Evolutionary conservation across 768 basidiomycete genomes (phyloP), one percentile per base, ranked within the genome.

Genomic region (Porphyrellus cyaneotinctus): DNA sequence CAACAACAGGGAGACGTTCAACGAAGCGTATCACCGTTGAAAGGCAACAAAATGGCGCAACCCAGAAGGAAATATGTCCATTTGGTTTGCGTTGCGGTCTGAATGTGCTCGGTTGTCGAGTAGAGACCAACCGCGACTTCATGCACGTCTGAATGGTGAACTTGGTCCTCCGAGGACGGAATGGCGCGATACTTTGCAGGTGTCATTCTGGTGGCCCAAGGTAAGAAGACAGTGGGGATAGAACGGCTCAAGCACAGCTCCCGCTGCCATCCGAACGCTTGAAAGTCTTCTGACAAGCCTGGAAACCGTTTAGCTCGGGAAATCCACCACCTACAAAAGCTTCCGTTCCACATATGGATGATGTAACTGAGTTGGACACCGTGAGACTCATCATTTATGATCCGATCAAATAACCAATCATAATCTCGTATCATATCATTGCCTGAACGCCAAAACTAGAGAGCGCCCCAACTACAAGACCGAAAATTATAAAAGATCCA

Each of bases 401-500:
- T 28, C 4, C 26, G 26, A 5, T 28, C 26, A 28, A 5, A 28
- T 28, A 4, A 28, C 26, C 26, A 28, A 28, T 28, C 22, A 22
- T 5, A 26, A 26, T 24, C 24, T 26, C 24, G 24, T 26, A 42
- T 26, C 87, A 91, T 2, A 90, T 77, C 5, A 76, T 72, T 6
- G 76, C 81, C 57, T 83, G 75, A 15, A 94, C 89, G 1, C 76
- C 88, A 67, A 95, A 94, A 68, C 91, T 94, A 18, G 76, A 73
- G 39, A 89, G 63, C 65, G 91, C 91, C 3, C 93, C 93, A 2
- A 83, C 47, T 9, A 79, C 81, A 48, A 94, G 71, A 2, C 91
- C 91, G 4, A 82, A 83, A 2, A 90, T 83, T 3, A 94, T 66
- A 56, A 79, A 88, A 70, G 94, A 93, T 59, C 79, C 84, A 7